phyloP scores from a whole-genome alignment of 2,329 filamentous ascomycete genomes.

The Septoria linicola region DNA sequence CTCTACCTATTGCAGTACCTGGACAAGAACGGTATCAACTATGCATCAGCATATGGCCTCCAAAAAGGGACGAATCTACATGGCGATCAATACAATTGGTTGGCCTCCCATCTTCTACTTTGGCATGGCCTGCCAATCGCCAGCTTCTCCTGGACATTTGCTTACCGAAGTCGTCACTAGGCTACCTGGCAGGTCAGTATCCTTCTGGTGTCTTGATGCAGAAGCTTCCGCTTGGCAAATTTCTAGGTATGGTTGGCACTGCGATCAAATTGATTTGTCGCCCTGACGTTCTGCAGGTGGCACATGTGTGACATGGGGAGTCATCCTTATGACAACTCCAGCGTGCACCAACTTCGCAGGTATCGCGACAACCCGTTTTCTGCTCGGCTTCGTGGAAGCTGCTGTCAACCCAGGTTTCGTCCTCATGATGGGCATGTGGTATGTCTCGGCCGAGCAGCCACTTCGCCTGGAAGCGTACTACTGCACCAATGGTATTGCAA shows the following conservation, averaged over 20 bases:
- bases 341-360: conserved; percentile 43
- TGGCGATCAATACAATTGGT: conserved; percentile 55
- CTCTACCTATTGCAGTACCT: conserved; percentile 44
- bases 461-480: conserved; percentile 57
- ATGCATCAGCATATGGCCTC: conserved; percentile 52
- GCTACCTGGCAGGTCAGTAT: conserved; percentile 48
- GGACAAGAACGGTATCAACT: conserved; percentile 43
- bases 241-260: conserved; percentile 33
- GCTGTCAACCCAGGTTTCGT: conserved; percentile 41
- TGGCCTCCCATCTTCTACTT: conserved; percentile 51
- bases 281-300: conserved; percentile 19
- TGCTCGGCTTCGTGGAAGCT: conserved; percentile 40
- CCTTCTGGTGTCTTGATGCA: conserved; percentile 48
- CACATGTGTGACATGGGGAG: conserved; percentile 45
- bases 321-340: conserved; percentile 44
- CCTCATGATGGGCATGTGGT: conserved; percentile 41
- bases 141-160: neutral
- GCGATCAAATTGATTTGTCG: neutral
- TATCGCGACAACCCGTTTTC: conserved; percentile 40
- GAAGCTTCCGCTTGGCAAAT: conserved; percentile 48
- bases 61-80: conserved; percentile 49
- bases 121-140: conserved; percentile 29
- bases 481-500: conserved; percentile 59
- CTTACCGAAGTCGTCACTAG: neutral
- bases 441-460: conserved; percentile 47